Base-by-base conservation (phyloP, 2,329 filamentous ascomycete species). In the Cladosporium sp. region DNA sequence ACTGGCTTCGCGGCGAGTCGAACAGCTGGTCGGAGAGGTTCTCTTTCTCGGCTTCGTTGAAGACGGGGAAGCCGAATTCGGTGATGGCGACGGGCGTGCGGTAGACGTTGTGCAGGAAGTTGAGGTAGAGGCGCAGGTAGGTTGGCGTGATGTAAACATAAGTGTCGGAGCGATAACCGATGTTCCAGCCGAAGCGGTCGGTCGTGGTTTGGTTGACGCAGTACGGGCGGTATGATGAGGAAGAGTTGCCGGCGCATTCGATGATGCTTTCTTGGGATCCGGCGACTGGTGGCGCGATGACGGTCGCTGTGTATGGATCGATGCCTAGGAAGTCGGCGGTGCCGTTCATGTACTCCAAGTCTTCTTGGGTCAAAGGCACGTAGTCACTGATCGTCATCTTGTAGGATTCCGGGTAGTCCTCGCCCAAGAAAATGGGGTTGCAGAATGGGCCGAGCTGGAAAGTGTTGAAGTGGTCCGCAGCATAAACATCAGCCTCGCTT, bases 101-200 rank as follows among this genome's bases (percentile, higher is more conserved):
- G 78, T 83, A 89, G 0, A 83, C 87, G 73, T 87, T 87, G 79
- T 82, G 86, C 2, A 89, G 75, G 70, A 88, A 88, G 68, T 79
- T 82, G 5, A 87, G 78, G 67, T 85, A 83, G 62, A 78, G 80
- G 62, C 84, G 80, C n/a, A 89, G 80, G 69, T 86, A 88, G 2
- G 79, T 80, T 0, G 86, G 86, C 0, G 86, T 84, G 37, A 84
- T 83, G 74, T 88, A 87, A n/a, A 85, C 81, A 70, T 87, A 86
- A 2, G 79, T 79, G 37, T 85, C 77, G 2, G 84, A 86, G 14
- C 80, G 78, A 67, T 87, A 86, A 23, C 76, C 75, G 29, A 76
- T 72, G 33, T 71, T 70, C 76, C 75, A 78, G 49, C 75, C 75
- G 18, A 52, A 63, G 44, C 67, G 62, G 49, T 74, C 73, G 6